phyloP scores from a whole-genome alignment of 768 basidiomycete genomes.

The Termitomyces sp. region DNA sequence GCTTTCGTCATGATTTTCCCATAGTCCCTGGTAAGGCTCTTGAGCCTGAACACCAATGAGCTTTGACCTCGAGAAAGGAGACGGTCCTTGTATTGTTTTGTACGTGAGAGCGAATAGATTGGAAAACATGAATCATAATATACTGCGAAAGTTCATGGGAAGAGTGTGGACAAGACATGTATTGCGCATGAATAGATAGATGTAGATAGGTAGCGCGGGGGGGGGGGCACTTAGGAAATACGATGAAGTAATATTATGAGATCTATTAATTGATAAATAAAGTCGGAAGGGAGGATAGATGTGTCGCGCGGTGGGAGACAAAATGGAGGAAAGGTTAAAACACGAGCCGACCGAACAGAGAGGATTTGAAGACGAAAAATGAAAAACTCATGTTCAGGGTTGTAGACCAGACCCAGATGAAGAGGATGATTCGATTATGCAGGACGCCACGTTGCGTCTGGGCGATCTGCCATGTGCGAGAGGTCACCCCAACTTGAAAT shows the following conservation, averaged over 20 bases:
- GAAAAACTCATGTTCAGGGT: slow-evolving; percentile 9
- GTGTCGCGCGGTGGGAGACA: background rate
- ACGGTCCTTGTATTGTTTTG: background rate
- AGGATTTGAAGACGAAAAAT: slow-evolving; percentile 5
- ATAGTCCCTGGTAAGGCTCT: background rate
- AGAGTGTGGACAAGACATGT: background rate
- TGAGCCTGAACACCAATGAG: background rate
- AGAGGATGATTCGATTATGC: slow-evolving; percentile 24
- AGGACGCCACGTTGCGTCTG: slow-evolving; percentile 32
- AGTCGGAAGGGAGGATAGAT: background rate
- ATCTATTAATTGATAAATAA: slow-evolving; percentile 20
- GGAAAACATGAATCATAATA: background rate
- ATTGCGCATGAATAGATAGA: background rate
- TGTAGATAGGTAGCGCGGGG: background rate
- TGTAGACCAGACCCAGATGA: slow-evolving; percentile 6
- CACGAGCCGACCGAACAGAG: background rate
- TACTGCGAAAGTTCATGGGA: background rate
- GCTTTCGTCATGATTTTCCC: too few relatives aligned
- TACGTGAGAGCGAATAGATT: background rate
- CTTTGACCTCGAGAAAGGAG: background rate
- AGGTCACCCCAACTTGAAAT: slow-evolving; percentile 44
- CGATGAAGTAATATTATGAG: slow-evolving; percentile 15
- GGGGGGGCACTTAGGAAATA: background rate
- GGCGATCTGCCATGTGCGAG: slow-evolving; percentile 38
- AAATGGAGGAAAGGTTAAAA: background rate